These are phyloP conservation scores for Botrytis pseudocinerea DNA, from an alignment of 2,329 filamentous ascomycete genomes.

Conservation along the genomic window DNA sequence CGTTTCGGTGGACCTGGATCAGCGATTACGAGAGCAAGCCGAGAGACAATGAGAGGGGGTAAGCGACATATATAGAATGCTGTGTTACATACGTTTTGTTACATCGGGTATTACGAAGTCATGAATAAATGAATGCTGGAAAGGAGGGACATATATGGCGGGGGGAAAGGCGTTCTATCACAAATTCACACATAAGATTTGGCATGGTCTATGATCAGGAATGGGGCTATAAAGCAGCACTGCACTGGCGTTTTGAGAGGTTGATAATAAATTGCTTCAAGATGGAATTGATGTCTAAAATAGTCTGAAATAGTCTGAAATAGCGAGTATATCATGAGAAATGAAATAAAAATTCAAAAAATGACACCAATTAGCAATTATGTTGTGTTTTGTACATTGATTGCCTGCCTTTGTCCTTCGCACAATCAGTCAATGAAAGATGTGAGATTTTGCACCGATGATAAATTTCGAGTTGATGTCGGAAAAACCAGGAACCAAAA, in stretches of 20 bases:
- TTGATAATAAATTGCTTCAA: constrained; percentile 15
- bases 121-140: constrained; percentile 23
- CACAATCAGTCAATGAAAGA: not conserved
- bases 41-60: constrained; percentile 47
- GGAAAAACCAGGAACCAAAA: constrained; percentile 25
- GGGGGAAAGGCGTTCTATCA: constrained; percentile 22
- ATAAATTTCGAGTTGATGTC: constrained; percentile 21
- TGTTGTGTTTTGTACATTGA: not conserved
- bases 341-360: not conserved
- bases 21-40: constrained; percentile 72
- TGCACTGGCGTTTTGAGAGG: constrained; percentile 22
- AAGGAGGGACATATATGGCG: constrained; percentile 12
- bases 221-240: constrained; percentile 19
- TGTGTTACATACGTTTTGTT: constrained; percentile 18
- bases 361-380: too few relatives aligned
- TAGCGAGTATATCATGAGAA: not conserved
- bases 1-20: constrained; percentile 58
- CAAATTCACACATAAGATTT: constrained; percentile 19
- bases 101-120: constrained; percentile 24
- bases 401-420: not conserved
- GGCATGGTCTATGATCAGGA: constrained; percentile 17
- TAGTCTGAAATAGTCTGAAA: not conserved
- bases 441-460: constrained; percentile 1
- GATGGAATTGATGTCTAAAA: constrained; percentile 10
- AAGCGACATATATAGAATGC: constrained; percentile 15